Conservation (phyloP, 2,329 filamentous ascomycete genomes). For the Bipolaris oryzae region DNA sequence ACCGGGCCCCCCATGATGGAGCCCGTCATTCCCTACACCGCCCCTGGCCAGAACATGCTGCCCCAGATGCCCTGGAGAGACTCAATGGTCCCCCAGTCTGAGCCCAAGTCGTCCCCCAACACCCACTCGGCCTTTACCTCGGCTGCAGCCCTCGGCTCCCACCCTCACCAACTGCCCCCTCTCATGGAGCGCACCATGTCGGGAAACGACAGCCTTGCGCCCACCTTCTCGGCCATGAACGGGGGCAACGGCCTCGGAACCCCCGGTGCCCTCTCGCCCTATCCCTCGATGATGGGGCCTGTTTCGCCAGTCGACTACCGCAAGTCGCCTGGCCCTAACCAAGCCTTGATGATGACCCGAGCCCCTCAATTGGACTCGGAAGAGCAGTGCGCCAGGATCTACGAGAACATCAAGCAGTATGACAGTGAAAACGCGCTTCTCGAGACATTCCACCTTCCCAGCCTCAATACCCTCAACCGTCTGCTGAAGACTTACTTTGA, state of each 20-base stretch:
- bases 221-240: constrained; percentile 72
- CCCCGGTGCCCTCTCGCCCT: constrained; percentile 75
- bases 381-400: constrained; percentile 81
- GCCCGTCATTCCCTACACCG: constrained; percentile 71
- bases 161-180: constrained; percentile 68
- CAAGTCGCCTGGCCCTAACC: constrained; percentile 71
- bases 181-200: constrained; percentile 69
- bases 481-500: constrained; percentile 97
- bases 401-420: constrained; percentile 81
- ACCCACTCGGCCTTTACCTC: constrained; percentile 63
- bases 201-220: constrained; percentile 65
- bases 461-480: constrained; percentile 79
- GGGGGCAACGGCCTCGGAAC: constrained; percentile 72
- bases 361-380: constrained; percentile 83
- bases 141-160: constrained; percentile 62
- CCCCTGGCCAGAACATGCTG: constrained; percentile 75
- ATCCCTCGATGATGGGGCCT: constrained; percentile 69
- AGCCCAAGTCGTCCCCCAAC: constrained; percentile 78
- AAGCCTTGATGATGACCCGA: constrained; percentile 67
- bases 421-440: constrained; percentile 83
- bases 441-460: constrained; percentile 87
- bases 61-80: constrained; percentile 95
- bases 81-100: constrained; percentile 76
- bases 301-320: constrained; percentile 72
- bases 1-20: constrained; percentile 76